These are phyloP conservation scores for Aureobasidium mangrovei DNA, from an alignment of 2,329 filamentous ascomycete species.

Conservation along the genomic window DNA sequence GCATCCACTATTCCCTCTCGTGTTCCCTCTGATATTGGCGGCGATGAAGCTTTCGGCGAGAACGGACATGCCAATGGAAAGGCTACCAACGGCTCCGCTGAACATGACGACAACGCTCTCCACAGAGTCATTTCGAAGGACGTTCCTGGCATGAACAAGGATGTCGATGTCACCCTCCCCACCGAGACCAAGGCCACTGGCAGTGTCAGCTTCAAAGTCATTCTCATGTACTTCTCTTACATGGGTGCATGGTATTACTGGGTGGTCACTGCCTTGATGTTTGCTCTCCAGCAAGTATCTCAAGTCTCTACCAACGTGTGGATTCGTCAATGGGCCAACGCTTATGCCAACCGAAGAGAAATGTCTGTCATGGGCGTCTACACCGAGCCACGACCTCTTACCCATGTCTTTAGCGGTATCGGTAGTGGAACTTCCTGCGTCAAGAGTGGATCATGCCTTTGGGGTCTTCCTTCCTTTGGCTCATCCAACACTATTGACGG, in stretches of 20 bases:
- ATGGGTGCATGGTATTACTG: slow-evolving; percentile 99
- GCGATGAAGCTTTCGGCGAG: slow-evolving; percentile 38
- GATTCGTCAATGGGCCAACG: slow-evolving; percentile 92
- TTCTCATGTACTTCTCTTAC: slow-evolving; percentile 72
- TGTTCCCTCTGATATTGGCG: slow-evolving; percentile 63
- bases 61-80: slow-evolving; percentile 41
- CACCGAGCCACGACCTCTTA: slow-evolving; percentile 30
- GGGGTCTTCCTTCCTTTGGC: slow-evolving; percentile 30
- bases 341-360: slow-evolving; percentile 53
- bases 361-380: slow-evolving; percentile 28
- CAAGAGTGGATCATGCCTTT: slow-evolving; percentile 43
- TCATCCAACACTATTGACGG: slow-evolving; percentile 1
- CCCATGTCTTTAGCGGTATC: slow-evolving; percentile 33
- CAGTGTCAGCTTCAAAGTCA: slow-evolving; percentile 78
- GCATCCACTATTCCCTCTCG: slow-evolving; percentile 69
- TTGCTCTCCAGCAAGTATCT: slow-evolving; percentile 73
- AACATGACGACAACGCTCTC: slow-evolving; percentile 33
- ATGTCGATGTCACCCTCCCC: slow-evolving; percentile 23
- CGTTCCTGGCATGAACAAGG: slow-evolving; percentile 29
- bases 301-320: slow-evolving; percentile 85
- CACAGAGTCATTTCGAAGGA: slow-evolving; percentile 37
- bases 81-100: slow-evolving; percentile 25
- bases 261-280: slow-evolving; percentile 65
- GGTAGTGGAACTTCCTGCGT: slow-evolving; percentile 39
- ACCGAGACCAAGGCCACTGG: slow-evolving; percentile 75